Evolutionary conservation across 2,329 filamentous ascomycete genomes (phyloP).

Genomic region (Colletotrichum cereale): DNA sequence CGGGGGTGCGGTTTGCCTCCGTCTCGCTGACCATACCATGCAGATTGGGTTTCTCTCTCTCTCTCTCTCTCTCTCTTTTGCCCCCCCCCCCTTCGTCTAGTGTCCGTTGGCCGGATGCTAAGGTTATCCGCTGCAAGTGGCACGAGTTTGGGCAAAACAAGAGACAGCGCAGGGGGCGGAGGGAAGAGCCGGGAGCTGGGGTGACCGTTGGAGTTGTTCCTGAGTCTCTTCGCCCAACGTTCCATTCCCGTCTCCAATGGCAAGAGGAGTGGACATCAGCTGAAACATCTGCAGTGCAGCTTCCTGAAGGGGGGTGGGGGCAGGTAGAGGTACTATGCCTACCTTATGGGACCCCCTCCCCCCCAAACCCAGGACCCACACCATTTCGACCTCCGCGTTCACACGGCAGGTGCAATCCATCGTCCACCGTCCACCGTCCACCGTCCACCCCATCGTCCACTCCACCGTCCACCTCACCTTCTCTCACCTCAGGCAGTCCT

Average conservation of each 20-base stretch:
- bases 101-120: constrained; percentile 35
- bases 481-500: not conserved
- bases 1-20: constrained; percentile 9
- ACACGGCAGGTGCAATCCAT: not conserved
- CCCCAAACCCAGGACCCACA: constrained; percentile 1
- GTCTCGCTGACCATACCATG: constrained; percentile 22
- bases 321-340: no score
- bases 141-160: constrained; percentile 13
- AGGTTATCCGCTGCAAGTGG: constrained; percentile 28
- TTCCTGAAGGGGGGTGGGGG: constrained; percentile 13
- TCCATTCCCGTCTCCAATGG: constrained; percentile 40
- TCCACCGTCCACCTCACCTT: constrained; percentile 8
- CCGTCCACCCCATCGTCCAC: constrained; percentile 2
- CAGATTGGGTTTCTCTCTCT: constrained; percentile 3
- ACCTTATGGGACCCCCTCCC: constrained; percentile 4
- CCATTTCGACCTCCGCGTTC: not conserved
- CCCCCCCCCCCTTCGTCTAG: constrained; percentile 2
- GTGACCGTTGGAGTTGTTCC: constrained; percentile 37
- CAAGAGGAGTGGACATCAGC: constrained; percentile 41
- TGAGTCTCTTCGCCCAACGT: constrained; percentile 35
- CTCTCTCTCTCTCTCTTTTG: not conserved
- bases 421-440: constrained; percentile 9
- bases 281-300: constrained; percentile 40
- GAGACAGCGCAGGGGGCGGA: constrained; percentile 1
- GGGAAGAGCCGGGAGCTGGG: constrained; percentile 22